Percentiles rank a stretch among this genome's conserved stretches.
These are phyloP conservation scores for Entomortierella lignicola DNA, from an alignment of 192 early-diverging fungal genomes.

Conservation along the genomic window DNA sequence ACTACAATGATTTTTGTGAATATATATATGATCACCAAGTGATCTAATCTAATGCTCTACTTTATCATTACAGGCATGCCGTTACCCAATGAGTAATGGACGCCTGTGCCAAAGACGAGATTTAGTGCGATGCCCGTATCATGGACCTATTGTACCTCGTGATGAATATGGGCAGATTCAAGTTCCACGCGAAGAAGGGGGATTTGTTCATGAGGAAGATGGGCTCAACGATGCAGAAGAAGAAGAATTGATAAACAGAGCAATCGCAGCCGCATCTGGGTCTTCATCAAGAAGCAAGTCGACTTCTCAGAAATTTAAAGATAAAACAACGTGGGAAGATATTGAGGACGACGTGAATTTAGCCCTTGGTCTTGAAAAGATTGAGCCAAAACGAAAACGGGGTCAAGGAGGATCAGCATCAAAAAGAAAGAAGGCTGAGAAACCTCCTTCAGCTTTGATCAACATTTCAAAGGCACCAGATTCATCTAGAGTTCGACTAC, in stretches of 20 bases:
- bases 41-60: background rate
- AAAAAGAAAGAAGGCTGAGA: slow-evolving; percentile 11
- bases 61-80: slow-evolving; percentile 60
- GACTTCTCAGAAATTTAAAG: slow-evolving; percentile 2
- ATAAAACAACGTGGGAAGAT: slow-evolving; percentile 55
- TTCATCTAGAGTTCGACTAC: slow-evolving; percentile 37
- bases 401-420: slow-evolving; percentile 1
- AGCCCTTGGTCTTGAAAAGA: slow-evolving; percentile 49
- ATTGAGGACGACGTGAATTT: slow-evolving; percentile 61
- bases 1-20: background rate
- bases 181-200: slow-evolving; percentile 19
- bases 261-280: slow-evolving; percentile 3
- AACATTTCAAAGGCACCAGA: slow-evolving; percentile 58
- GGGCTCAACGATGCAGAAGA: slow-evolving; percentile 10
- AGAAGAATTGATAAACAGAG: slow-evolving; percentile 10
- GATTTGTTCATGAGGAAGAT: slow-evolving; percentile 13
- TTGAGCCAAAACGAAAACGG: slow-evolving; percentile 39
- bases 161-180: slow-evolving; percentile 64
- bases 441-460: slow-evolving; percentile 47
- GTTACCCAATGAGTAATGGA: slow-evolving; percentile 70
- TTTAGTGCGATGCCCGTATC: slow-evolving; percentile 74
- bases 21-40: no score
- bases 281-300: background rate
- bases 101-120: slow-evolving; percentile 73
- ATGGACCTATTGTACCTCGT: slow-evolving; percentile 69